Evolutionary conservation across 148 eudicot species (phyloP), one percentile per base, ranked within the genome.

Genomic region (Cornus suecica): DNA sequence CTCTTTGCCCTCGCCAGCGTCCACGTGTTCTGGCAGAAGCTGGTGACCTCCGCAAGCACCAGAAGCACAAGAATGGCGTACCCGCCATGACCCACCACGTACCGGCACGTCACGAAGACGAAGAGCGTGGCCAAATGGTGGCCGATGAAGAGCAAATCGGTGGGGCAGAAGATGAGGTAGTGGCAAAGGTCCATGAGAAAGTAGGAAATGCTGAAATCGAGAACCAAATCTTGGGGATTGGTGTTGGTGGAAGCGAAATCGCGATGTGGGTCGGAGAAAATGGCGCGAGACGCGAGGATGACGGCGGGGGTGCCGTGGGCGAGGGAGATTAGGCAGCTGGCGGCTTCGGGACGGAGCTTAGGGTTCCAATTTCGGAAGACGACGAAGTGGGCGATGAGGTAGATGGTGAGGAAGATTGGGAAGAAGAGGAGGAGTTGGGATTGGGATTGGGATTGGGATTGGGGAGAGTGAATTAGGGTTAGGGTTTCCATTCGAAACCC

Each of bases 271-370:
- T 84, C 78, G 45, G 80, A 29, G 61, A 84, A n/a, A 16, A 89
- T 73, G 9, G 95, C 84, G 31, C 26, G 3, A 3, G 41, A 10
- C 41, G 97, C 91, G 0, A 91, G 45, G 81, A 91, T 51, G 14
- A 83, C 89, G n/a, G 93, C 97, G 1, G 97, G 93, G 2, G 97
- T 88, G 76, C 95, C 93, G 75, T 93, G 95, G 52, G 79, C 66
- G 0, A 86, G 77, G 13, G 97, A 93, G 80, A 88, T 91, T 4
- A 79, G 62, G 80, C 97, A 93, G 82, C 92, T 87, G 8, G 97
- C 77, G 7, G 95, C 96, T 68, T 88, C 93, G 0, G 95, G 93
- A n/a, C 92, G 91, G 81, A 80, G 78, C 11, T 89, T 86, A 2
- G 85, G 79, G 78, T 69, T 71, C 97, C 97, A 91, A 31, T 72